phyloP scores from a whole-genome alignment of 306 rosid genomes.

The Prunus mume region DNA sequence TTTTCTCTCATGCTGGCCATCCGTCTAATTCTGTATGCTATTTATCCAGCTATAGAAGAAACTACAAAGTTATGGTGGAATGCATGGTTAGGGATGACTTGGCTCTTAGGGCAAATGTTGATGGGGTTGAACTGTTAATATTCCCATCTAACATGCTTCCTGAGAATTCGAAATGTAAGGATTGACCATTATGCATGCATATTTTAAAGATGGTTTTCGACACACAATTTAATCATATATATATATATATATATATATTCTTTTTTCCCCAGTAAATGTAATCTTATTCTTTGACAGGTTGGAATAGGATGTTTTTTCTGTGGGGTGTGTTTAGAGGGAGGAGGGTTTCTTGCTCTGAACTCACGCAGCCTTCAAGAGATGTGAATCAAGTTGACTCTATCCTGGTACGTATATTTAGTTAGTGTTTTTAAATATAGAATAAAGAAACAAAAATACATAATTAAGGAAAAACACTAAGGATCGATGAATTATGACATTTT shows the following conservation, averaged over 20 bases:
- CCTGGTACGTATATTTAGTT: not conserved
- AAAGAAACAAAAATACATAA: not conserved
- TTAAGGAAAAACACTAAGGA: not conserved
- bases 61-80: conserved; percentile 26
- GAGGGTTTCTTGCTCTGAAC: not conserved
- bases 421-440: not conserved
- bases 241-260: not conserved
- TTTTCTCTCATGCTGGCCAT: not conserved
- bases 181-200: not conserved
- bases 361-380: not conserved
- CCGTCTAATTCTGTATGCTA: not conserved
- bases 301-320: conserved; percentile 9
- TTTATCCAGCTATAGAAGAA: conserved; percentile 23
- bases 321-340: conserved; percentile 23
- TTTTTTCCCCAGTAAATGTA: not conserved
- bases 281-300: conserved; percentile 1
- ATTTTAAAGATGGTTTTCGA: not conserved
- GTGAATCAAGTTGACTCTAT: not conserved
- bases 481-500: not conserved
- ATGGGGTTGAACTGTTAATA: conserved; percentile 35
- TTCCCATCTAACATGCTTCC: conserved; percentile 39
- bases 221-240: not conserved
- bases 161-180: conserved; percentile 7
- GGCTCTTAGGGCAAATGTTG: conserved; percentile 37
- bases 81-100: conserved; percentile 34